Percentiles rank a stretch among this genome's conserved stretches.
Conservation (phyloP, 768 basidiomycete genomes). For the Lactarius pseudohatsudake region DNA sequence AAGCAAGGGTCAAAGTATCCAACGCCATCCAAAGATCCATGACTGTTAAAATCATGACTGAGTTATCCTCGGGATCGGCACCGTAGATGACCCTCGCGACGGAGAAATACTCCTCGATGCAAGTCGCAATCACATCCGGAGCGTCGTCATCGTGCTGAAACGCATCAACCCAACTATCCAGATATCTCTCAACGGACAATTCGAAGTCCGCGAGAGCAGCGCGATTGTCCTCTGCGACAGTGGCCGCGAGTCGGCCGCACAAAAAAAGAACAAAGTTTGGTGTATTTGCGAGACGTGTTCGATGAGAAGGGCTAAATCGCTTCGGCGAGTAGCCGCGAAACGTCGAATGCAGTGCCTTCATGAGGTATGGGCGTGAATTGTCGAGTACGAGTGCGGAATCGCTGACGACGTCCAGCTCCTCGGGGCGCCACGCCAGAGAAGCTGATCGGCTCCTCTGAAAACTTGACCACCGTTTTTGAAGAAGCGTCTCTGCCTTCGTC, state of each 20-base stretch:
- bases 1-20: background rate
- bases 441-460: background rate
- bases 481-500: background rate
- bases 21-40: slow-evolving; percentile 48
- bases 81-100: background rate
- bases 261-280: background rate
- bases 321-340: background rate
- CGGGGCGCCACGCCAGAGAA: slow-evolving; percentile 1
- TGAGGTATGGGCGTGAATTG: background rate
- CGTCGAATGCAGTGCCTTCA: background rate
- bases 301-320: background rate
- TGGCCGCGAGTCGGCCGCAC: background rate
- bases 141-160: background rate
- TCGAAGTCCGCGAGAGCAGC: background rate
- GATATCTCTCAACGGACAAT: background rate
- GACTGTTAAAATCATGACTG: slow-evolving; percentile 30
- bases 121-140: background rate
- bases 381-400: background rate
- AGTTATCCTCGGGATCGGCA: slow-evolving; percentile 11
- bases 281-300: background rate
- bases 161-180: background rate
- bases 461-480: background rate
- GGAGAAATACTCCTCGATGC: slow-evolving; percentile 6
- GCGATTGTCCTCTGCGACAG: background rate
- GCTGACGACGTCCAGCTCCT: background rate